Evolutionary conservation across 2,329 filamentous ascomycete genomes (phyloP).

Genomic region (Botrytis galanthina): DNA sequence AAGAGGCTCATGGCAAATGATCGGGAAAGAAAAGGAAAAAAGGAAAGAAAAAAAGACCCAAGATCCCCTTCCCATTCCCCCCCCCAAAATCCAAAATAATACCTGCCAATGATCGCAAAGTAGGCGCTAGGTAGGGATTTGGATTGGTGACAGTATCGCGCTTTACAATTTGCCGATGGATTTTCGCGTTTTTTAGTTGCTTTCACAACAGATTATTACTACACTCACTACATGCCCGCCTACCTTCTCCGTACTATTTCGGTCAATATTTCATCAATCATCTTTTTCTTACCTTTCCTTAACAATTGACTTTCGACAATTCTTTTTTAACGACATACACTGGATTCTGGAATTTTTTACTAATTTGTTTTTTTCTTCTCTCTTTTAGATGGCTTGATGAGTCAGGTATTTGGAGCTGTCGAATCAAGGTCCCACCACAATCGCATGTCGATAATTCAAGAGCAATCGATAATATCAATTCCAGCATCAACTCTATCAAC

Average conservation of each 20-base stretch:
- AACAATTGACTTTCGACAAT: neutral
- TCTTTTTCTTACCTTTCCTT: constrained; percentile 9
- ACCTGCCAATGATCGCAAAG: neutral
- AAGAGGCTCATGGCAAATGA: neutral
- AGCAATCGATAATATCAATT: constrained; percentile 15
- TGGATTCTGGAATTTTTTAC: constrained; percentile 7
- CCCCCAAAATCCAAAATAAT: neutral
- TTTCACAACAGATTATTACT: neutral
- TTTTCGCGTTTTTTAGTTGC: constrained; percentile 16
- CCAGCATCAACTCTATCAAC: constrained; percentile 11
- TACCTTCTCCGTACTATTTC: neutral
- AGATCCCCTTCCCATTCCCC: neutral
- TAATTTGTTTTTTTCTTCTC: constrained; percentile 15
- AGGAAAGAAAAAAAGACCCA: too few species aligned
- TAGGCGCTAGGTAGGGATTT: constrained; percentile 8
- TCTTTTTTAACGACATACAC: neutral
- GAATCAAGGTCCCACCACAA: constrained; percentile 36
- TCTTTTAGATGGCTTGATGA: constrained; percentile 37
- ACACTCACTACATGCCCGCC: neutral
- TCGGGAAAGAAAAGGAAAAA: neutral
- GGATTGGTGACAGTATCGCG: constrained; percentile 16
- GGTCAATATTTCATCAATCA: neutral
- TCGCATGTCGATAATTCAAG: constrained; percentile 21
- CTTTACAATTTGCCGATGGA: constrained; percentile 6
- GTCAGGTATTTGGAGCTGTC: constrained; percentile 37